Base-by-base conservation (phyloP, 2,329 filamentous ascomycete species). In the Setomelanomma holmii region DNA sequence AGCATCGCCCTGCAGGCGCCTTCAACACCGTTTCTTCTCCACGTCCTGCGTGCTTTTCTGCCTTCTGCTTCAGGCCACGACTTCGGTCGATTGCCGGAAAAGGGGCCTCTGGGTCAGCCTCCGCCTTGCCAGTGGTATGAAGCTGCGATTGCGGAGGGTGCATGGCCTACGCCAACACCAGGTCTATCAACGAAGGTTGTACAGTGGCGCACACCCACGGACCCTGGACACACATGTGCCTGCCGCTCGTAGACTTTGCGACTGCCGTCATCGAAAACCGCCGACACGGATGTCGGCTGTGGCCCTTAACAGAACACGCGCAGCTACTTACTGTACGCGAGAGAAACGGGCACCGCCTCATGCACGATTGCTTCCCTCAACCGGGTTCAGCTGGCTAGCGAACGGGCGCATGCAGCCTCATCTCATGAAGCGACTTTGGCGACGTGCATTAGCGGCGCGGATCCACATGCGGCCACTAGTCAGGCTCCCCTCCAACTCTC, bases 371-470 rank as follows among this genome's bases (percentile, higher is more conserved):
- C 47, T 41, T 51, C 65, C 60, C 55, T 49, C 53, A 62, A 55
- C 64, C 68, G 51, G 66, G 65, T 69, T 64, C 65, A 65, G 56
- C 60, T 68, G 45, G 45, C 41, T 51, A 41, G 39, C 48, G 55
- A 62, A 56, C 58, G 53, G 64, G 64, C 61, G 61, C 64, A 68
- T 63, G 61, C 62, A 67, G 69, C 68, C 68, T 69, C 66, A 62
- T 64, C 60, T 60, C 63, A 61, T 63, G 59, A 50, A 56, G 55
- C 51, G 51, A 56, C 55, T 45, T 55, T 45, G 56, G 58, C 56
- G 46, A 56, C 43, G 42, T 63, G 51, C 53, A 49, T 50, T 59
- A 60, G 55, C 56, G 60, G 54, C 64, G 53, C 38, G 35, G 39
- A 55, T 53, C 45, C 51, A 51, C 49, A 40, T 46, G 23, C 43